Conservation (phyloP, 139 green algal species). For the Volvox africanus region DNA sequence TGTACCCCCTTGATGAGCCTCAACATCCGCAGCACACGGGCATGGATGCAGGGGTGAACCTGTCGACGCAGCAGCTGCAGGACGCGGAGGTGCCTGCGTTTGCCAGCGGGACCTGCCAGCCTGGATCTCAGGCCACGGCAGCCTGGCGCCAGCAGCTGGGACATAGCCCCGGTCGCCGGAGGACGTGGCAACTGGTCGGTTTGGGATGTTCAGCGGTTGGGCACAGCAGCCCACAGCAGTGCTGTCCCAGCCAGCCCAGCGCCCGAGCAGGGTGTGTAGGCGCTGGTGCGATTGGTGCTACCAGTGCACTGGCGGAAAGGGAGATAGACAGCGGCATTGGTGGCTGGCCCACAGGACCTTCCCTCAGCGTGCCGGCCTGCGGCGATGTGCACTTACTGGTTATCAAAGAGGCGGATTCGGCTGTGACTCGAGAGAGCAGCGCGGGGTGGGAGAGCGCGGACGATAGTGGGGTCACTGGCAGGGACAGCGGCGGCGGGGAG, state of each 20-base stretch:
- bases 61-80: neutral
- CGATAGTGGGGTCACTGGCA: neutral
- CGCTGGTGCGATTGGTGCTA: neutral
- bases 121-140: neutral
- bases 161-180: neutral
- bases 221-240: neutral
- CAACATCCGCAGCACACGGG: neutral
- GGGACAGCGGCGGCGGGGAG: neutral
- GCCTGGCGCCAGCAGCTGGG: neutral
- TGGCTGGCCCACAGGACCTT: too few species aligned
- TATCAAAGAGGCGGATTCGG: neutral
- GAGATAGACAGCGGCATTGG: too few species aligned
- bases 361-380: too few species aligned
- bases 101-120: neutral
- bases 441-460: conserved; percentile 13
- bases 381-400: too few species aligned
- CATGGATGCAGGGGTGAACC: neutral
- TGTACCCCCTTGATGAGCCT: neutral
- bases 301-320: neutral
- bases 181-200: neutral
- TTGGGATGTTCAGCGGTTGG: neutral
- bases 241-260: neutral
- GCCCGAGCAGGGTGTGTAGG: neutral
- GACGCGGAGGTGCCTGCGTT: neutral
- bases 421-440: conserved; percentile 1